Conservation (phyloP, 768 basidiomycete genomes). For the Gloeostereum incarnatum region DNA sequence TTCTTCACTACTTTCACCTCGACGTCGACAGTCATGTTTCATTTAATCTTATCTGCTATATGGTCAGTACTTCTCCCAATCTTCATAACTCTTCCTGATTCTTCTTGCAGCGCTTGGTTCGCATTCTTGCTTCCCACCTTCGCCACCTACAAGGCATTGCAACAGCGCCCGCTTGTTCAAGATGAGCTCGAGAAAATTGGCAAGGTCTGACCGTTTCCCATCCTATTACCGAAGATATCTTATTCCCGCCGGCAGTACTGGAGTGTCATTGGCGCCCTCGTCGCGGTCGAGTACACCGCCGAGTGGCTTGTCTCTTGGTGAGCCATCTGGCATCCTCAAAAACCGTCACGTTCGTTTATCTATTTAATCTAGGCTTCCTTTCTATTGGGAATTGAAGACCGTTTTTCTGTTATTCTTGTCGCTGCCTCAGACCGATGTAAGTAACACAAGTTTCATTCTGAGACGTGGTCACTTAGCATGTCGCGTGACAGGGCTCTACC, state of each 20-base stretch:
- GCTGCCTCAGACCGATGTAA: slow-evolving; percentile 61
- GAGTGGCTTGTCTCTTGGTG: slow-evolving; percentile 65
- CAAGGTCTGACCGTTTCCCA: too few relatives aligned
- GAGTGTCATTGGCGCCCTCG: slow-evolving; percentile 49
- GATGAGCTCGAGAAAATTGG: slow-evolving; percentile 46
- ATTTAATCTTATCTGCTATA: slow-evolving; percentile 7
- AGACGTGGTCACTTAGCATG: slow-evolving; percentile 5
- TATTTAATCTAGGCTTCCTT: slow-evolving; percentile 47
- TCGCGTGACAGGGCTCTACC: slow-evolving; percentile 45
- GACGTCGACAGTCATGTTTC: slow-evolving; percentile 8
- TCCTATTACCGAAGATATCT: too few relatives aligned
- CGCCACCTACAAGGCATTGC: slow-evolving; percentile 57
- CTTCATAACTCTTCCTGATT: not conserved
- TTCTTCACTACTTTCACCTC: not conserved
- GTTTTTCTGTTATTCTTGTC: slow-evolving; percentile 57
- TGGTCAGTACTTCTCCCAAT: slow-evolving; percentile 4
- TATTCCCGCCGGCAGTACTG: too few relatives aligned
- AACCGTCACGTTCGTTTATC: slow-evolving; percentile 10
- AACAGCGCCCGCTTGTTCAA: slow-evolving; percentile 37
- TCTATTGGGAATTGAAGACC: slow-evolving; percentile 72
- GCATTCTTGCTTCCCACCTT: slow-evolving; percentile 57
- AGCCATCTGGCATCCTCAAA: slow-evolving; percentile 11
- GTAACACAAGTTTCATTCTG: slow-evolving; percentile 7
- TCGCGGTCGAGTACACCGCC: slow-evolving; percentile 52
- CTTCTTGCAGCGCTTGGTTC: slow-evolving; percentile 54